These are phyloP conservation scores for Peniophora sp. DNA, from an alignment of 1,284 basidiomycete genomes.

Conservation along the genomic window DNA sequence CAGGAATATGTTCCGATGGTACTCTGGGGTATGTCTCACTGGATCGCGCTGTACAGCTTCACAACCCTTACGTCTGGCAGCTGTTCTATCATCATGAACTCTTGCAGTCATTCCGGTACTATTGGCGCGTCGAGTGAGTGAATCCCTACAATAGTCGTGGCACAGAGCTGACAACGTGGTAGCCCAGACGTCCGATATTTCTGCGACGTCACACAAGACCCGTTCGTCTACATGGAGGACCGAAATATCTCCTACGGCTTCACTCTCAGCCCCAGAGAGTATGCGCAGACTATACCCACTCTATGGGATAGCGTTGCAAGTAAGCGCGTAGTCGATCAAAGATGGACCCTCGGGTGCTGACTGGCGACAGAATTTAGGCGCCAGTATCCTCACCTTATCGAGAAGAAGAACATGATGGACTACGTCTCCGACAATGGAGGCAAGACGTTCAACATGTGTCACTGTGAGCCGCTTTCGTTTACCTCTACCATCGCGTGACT, in stretches of 20 bases:
- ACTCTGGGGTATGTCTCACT: constrained; percentile 54
- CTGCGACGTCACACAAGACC: constrained; percentile 74
- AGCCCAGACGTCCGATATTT: constrained; percentile 71
- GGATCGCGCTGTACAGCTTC: constrained; percentile 1
- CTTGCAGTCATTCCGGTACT: constrained; percentile 20
- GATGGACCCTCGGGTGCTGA: too few species aligned
- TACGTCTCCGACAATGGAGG: constrained; percentile 62
- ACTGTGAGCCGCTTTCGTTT: constrained; percentile 38
- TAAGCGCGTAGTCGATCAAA: constrained; percentile 24
- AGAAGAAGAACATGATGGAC: constrained; percentile 51
- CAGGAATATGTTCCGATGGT: constrained; percentile 78
- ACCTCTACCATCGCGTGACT: background rate
- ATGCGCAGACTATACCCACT: constrained; percentile 57
- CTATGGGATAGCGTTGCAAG: constrained; percentile 45
- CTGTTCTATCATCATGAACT: constrained; percentile 72
- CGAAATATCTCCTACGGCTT: constrained; percentile 70
- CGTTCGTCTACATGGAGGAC: constrained; percentile 74
- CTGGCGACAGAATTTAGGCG: constrained; percentile 46
- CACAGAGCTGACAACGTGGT: constrained; percentile 2
- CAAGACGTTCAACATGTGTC: constrained; percentile 60
- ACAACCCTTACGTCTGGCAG: constrained; percentile 24
- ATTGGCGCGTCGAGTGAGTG: constrained; percentile 21
- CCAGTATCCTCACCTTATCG: constrained; percentile 47
- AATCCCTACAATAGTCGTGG: background rate
- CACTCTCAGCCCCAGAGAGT: constrained; percentile 61